These are phyloP conservation scores for Vitis rotundifolia DNA, from an alignment of 164 flowering plant genomes.

Conservation along the genomic window DNA sequence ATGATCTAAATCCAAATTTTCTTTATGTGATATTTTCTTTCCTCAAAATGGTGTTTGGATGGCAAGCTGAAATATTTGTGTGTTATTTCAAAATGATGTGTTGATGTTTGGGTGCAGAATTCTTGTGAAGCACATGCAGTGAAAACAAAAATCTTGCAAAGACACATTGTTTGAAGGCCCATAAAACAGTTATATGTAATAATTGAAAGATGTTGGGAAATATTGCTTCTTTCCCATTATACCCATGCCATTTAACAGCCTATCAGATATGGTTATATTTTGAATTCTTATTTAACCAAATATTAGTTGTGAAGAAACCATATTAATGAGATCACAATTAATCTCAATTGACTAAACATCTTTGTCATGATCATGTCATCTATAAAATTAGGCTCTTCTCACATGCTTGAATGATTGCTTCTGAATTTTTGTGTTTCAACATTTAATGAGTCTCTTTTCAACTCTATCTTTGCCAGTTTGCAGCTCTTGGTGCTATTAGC, in stretches of 20 bases:
- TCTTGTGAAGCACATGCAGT: no score
- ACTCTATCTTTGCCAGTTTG: conserved; percentile 51
- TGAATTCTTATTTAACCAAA: no score
- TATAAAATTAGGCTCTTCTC: no score
- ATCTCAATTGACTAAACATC: not conserved
- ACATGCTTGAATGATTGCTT: no score
- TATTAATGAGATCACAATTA: not conserved
- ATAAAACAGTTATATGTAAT: not conserved
- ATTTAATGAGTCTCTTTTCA: not conserved
- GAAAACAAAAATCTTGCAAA: not conserved
- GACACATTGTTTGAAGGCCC: not conserved
- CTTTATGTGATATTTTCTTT: not conserved
- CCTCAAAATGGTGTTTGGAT: not conserved
- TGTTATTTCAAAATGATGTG: no score
- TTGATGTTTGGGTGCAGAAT: no score
- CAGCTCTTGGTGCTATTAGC: conserved; percentile 79
- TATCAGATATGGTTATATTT: no score
- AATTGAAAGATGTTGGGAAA: not conserved
- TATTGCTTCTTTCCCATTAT: not conserved
- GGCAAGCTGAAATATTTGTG: no score
- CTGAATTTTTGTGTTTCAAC: no score
- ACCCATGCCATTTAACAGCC: no score
- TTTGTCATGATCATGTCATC: not conserved
- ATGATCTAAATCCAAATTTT: not conserved
- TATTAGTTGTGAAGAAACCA: not conserved